phyloP scores from a whole-genome alignment of 371 early-diverging fungal genomes.

The Mucor saturninus region DNA sequence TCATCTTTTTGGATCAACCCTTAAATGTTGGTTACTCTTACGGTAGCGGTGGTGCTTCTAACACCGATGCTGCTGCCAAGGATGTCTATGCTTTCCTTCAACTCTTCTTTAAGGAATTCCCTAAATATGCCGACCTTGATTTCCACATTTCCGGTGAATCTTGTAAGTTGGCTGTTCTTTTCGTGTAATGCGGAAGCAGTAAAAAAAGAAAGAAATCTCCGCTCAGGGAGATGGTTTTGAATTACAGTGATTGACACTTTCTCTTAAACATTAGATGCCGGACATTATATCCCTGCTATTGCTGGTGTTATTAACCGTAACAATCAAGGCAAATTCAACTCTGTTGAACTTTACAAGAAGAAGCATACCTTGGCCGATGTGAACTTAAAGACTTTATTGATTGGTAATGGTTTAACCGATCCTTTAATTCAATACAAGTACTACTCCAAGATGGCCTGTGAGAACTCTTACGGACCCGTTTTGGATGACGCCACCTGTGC shows the following conservation, averaged over 20 bases:
- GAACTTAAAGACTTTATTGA: constrained; percentile 78
- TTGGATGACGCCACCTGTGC: constrained; percentile 68
- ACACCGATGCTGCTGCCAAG: constrained; percentile 65
- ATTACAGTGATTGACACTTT: background rate
- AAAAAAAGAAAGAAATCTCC: background rate
- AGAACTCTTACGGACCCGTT: constrained; percentile 76
- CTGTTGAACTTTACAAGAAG: constrained; percentile 39
- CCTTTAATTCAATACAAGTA: constrained; percentile 89
- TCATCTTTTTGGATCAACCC: constrained; percentile 83
- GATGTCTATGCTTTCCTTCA: constrained; percentile 83
- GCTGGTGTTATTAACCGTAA: constrained; percentile 70
- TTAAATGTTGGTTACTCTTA: constrained; percentile 79
- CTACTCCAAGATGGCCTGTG: constrained; percentile 89
- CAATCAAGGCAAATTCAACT: constrained; percentile 58
- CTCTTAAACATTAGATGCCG: constrained; percentile 47
- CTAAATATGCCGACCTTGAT: constrained; percentile 58
- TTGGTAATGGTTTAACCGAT: constrained; percentile 94
- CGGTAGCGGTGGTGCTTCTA: constrained; percentile 57
- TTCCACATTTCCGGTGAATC: constrained; percentile 66
- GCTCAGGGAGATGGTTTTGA: background rate
- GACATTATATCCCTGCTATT: constrained; percentile 84
- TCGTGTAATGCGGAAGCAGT: background rate
- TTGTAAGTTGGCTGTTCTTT: constrained; percentile 10
- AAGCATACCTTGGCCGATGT: constrained; percentile 58
- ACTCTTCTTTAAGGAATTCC: constrained; percentile 64